Evolutionary conservation across 371 early-diverging fungal species (phyloP), one percentile per base, ranked within the genome.

Genomic region (Umbelopsis sp.): DNA sequence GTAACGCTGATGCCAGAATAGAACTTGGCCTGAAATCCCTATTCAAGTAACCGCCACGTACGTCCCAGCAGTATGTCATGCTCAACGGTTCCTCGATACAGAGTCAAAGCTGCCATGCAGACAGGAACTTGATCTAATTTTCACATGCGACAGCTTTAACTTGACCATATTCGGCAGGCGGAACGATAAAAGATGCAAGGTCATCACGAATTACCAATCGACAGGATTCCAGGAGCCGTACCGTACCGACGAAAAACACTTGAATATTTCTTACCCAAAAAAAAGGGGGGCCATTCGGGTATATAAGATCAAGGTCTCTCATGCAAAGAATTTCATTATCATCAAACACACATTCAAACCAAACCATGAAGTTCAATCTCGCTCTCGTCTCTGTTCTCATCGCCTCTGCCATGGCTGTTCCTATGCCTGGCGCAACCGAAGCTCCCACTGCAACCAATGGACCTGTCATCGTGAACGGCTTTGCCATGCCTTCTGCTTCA

Each of bases 41-140:
- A 18, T 12, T 35, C 18, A 35, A 35, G 35, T 35, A 57, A 35
- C 35, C 32, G 35, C 48, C 16, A 20, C 48, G 48, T 20, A 20
- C 48, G 48, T 48, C 7, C 22, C 6, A 48, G 48, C 16, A 48
- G 18, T 20, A 20, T 48, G 16, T 16, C 16, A 35, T 57, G 18
- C 35, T 41, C 10, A 41, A 41, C 41, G 7, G 29, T 29, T 29
- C 29, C 29, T 29, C 29, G 29, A 29, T 29, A 3, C 29, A 57
- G 37, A 24, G 57, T 57, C 57, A 57, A 57, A 57, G 57, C 37
- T 57, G 57, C 57, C 57, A 57, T 35, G 57, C 57, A 11, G 22
- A 20, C 22, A 35, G 10, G 32, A 57, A 35, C 6, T 7, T 48
- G 16, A 11, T 29, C 32, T 4, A 8, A 57, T 57, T 18, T 57